These are phyloP conservation scores for Paxillus involutus DNA, from an alignment of 768 basidiomycete species.

Conservation along the genomic window DNA sequence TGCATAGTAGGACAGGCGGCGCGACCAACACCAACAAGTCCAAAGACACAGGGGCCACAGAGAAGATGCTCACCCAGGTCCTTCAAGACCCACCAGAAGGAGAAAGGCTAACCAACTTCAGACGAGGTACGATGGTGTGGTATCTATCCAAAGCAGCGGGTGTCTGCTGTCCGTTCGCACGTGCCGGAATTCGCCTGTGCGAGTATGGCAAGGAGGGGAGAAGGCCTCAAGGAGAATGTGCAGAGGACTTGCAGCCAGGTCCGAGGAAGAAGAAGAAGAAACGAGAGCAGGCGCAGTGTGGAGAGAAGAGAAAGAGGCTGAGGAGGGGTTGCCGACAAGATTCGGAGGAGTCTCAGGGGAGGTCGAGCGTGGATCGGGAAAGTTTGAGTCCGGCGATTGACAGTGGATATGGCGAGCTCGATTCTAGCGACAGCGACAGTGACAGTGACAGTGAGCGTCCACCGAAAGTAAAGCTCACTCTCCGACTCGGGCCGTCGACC, in stretches of 20 bases:
- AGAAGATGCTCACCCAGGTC: conserved; percentile 23
- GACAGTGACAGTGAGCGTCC: conserved; percentile 32
- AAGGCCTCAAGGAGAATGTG: conserved; percentile 22
- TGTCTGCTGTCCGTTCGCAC: conserved; percentile 71
- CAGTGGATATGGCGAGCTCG: conserved; percentile 26
- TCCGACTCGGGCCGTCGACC: conserved; percentile 52
- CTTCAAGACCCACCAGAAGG: conserved; percentile 12
- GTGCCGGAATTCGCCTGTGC: conserved; percentile 69
- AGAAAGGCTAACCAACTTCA: conserved; percentile 64
- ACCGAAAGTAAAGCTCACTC: conserved; percentile 69
- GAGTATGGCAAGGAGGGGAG: conserved; percentile 60
- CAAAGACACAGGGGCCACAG: conserved; percentile 19
- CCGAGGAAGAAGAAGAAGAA: conserved; percentile 47
- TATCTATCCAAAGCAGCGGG: conserved; percentile 77
- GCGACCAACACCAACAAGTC: conserved; percentile 44
- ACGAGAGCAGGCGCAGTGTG: conserved; percentile 37
- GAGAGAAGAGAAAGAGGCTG: conserved; percentile 46
- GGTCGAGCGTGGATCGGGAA: conserved; percentile 10
- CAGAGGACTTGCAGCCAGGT: conserved; percentile 31
- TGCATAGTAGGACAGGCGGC: conserved; percentile 69
- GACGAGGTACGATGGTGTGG: conserved; percentile 79
- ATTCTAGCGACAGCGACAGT: conserved; percentile 34
- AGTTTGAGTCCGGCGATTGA: conserved; percentile 24
- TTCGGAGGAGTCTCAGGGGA: conserved; percentile 15
- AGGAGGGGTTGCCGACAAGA: conserved; percentile 30